Conservation (phyloP, 306 rosid genomes). For the Cicer arietinum region DNA sequence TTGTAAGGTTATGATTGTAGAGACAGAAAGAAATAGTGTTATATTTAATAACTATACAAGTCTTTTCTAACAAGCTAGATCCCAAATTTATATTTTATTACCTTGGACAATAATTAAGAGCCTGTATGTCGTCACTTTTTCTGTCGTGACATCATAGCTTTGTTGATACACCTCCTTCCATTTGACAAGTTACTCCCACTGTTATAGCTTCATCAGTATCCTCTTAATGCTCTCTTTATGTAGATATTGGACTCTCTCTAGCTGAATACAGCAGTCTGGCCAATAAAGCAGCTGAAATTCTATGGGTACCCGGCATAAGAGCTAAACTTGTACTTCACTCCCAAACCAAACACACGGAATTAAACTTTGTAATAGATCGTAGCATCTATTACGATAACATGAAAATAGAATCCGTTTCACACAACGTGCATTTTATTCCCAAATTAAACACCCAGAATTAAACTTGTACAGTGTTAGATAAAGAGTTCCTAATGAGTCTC, state of each 20-base stretch:
- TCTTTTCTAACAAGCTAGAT: not conserved
- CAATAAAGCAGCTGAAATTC: not conserved
- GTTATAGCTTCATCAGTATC: not conserved
- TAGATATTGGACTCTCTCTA: conserved; percentile 1
- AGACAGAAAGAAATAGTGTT: conserved; percentile 25
- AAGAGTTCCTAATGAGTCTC: not conserved
- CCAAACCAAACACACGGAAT: no score
- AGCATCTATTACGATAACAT: not conserved
- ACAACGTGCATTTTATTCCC: not conserved
- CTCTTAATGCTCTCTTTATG: not conserved
- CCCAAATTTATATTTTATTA: not conserved
- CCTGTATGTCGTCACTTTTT: not conserved
- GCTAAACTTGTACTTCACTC: not conserved
- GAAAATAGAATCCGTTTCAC: conserved; percentile 1
- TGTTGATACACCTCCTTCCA: conserved; percentile 2
- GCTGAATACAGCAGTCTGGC: not conserved
- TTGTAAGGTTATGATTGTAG: conserved; percentile 34
- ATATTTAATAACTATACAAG: conserved; percentile 27
- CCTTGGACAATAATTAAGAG: conserved; percentile 25
- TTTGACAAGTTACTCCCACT: conserved; percentile 31
- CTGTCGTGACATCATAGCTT: conserved; percentile 15
- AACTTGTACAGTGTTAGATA: not conserved
- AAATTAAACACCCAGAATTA: not conserved
- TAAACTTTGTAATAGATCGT: no score
- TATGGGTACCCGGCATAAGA: not conserved